Evolutionary conservation across 2,329 filamentous ascomycete genomes (phyloP), one percentile per base, ranked within the genome.

Genomic region (Stylonectria norvegica): DNA sequence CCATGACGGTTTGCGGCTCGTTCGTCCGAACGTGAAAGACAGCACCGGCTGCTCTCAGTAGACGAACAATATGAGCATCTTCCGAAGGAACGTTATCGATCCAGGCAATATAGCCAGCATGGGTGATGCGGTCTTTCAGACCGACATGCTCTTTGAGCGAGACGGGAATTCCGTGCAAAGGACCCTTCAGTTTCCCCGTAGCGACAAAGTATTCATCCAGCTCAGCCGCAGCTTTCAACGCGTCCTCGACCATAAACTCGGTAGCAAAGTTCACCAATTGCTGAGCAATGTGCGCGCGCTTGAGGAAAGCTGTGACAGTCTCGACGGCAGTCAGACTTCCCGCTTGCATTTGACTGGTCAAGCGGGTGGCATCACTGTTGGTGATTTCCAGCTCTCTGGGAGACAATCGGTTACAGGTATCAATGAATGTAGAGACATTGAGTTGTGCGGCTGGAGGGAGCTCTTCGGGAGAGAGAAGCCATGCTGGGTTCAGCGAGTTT

Each of bases 111-210:
- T 34, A 54, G 0, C 40, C 46, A 1, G 47, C 37, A 5, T 46
- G 46, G 3, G 29, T 34, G 11, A 42, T 46, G 11, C 38, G 43
- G 1, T 43, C 48, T 2, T 42, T 34, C 10, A 54, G 33, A 1
- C 51, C 43, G 3, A 54, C 43, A 5, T 54, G 51, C 9, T 54
- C 51, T n/a, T 54, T 54, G 2, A 45, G 31, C 11, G 40, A 48
- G 11, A 54, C 49, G 0, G 51, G 51, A 2, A 54, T 30, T 0
- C 51, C 51, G 4, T 54, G 51, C 0, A 54, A 28, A 17, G 42
- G 47, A 0, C 51, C 49, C 1, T 42, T 9, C 1, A 37, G 32
- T 2, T 35, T 42, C 0, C 34, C 34, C n/a, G 39, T 17, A 3
- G 22, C 5, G 3, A 50, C 29, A 3, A 52, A 29, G 15, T 47